A percentile compares a stretch with the other conserved stretches of the same genome.
Conservation (phyloP, 306 rosid genomes). For the Nissolia schottii region DNA sequence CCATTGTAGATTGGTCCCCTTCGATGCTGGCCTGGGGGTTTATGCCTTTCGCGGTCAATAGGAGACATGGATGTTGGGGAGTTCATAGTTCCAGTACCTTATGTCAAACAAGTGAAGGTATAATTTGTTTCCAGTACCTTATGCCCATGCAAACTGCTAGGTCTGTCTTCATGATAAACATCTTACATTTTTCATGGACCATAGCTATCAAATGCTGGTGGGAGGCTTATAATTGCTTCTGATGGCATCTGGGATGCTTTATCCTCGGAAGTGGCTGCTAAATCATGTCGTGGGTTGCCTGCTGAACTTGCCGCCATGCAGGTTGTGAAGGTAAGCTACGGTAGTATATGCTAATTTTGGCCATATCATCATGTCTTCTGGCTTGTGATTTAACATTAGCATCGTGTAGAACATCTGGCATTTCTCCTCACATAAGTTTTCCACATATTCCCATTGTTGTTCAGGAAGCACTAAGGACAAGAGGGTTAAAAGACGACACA, state of each 20-base stretch:
- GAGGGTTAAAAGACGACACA: constrained; percentile 93
- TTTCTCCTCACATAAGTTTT: constrained; percentile 4
- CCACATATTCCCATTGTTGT: constrained; percentile 2
- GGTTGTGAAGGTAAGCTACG: constrained; percentile 73
- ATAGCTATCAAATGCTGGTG: constrained; percentile 81
- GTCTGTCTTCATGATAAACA: constrained; percentile 6
- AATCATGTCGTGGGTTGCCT: constrained; percentile 81
- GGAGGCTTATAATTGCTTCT: constrained; percentile 93
- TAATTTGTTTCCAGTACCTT: not conserved
- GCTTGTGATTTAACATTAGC: constrained; percentile 10
- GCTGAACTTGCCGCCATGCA: constrained; percentile 94
- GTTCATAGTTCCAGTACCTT: constrained; percentile 87
- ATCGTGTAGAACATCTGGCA: not conserved
- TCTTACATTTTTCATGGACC: constrained; percentile 31
- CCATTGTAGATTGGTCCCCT: constrained; percentile 89
- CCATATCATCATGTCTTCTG: constrained; percentile 13
- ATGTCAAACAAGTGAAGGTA: constrained; percentile 98
- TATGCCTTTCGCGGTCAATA: constrained; percentile 94
- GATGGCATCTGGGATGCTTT: constrained; percentile 98
- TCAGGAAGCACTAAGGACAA: constrained; percentile 75
- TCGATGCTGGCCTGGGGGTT: constrained; percentile 99
- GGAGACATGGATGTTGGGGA: constrained; percentile 99
- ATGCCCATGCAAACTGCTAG: constrained; percentile 9
- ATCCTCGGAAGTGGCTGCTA: constrained; percentile 85
- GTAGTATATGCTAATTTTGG: not conserved